phyloP scores from a whole-genome alignment of 176 grass and related monocot genomes.

The Phyllostachys edulis region DNA sequence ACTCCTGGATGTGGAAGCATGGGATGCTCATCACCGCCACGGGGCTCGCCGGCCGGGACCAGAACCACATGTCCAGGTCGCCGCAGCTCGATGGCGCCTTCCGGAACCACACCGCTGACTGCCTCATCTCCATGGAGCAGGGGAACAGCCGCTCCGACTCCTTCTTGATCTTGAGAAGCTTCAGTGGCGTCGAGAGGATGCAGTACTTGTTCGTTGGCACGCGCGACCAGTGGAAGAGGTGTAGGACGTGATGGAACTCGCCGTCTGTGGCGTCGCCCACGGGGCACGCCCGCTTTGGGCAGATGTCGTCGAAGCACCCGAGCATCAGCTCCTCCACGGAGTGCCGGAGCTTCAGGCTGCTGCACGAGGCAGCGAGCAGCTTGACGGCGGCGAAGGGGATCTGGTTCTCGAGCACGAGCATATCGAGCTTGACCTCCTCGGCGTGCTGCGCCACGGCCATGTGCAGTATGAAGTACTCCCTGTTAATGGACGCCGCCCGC shows the following conservation, averaged over 20 bases:
- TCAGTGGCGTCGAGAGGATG: conserved; percentile 33
- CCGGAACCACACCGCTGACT: conserved; percentile 43
- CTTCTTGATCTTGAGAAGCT: conserved; percentile 34
- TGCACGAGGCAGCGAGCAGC: conserved; percentile 36
- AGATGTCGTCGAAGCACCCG: conserved; percentile 45
- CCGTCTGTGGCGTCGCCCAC: neutral
- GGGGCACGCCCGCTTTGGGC: neutral
- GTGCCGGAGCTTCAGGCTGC: conserved; percentile 1
- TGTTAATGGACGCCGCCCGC: conserved; percentile 28
- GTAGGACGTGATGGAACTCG: conserved; percentile 46
- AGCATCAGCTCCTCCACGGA: conserved; percentile 40
- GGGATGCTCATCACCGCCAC: conserved; percentile 45
- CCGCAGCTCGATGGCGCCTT: neutral
- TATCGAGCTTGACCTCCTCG: conserved; percentile 48
- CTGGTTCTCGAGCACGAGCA: conserved; percentile 58
- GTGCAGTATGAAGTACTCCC: conserved; percentile 45
- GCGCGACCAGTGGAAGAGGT: conserved; percentile 56
- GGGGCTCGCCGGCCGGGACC: conserved; percentile 18
- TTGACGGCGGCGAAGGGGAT: conserved; percentile 46
- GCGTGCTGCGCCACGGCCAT: conserved; percentile 43
- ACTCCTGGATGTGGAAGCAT: conserved; percentile 35
- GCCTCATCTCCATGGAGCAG: conserved; percentile 31
- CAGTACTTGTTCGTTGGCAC: conserved; percentile 35
- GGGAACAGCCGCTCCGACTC: conserved; percentile 44
- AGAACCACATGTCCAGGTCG: conserved; percentile 46